Percentiles rank a stretch among this genome's conserved stretches.
phyloP scores from a whole-genome alignment of 352 stramenopile species.

The Paralagenidium karlingii region DNA sequence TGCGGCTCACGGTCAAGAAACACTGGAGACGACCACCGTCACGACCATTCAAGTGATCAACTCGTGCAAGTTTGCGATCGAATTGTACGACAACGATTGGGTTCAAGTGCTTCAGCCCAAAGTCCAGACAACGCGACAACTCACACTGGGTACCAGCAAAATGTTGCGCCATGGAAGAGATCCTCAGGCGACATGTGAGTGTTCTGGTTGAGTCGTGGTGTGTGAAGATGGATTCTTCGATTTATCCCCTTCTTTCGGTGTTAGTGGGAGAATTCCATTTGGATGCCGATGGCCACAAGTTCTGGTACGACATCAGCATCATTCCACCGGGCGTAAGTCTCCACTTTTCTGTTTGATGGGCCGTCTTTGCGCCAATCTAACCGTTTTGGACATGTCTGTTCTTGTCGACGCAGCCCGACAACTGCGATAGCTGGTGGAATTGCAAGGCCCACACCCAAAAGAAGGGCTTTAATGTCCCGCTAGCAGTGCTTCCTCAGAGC shows the following conservation, averaged over 20 bases:
- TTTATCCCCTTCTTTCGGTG: too few relatives aligned
- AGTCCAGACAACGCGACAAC: too few relatives aligned
- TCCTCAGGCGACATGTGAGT: constrained; percentile 20
- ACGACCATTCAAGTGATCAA: constrained; percentile 37
- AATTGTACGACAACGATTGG: constrained; percentile 56
- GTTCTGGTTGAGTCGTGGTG: constrained; percentile 1
- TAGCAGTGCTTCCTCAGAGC: constrained; percentile 21
- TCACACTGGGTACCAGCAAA: too few relatives aligned
- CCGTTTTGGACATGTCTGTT: background rate
- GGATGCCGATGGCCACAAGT: constrained; percentile 5
- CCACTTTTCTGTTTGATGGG: too few relatives aligned
- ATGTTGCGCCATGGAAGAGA: constrained; percentile 33
- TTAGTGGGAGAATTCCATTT: constrained; percentile 15
- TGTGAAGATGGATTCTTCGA: constrained; percentile 5
- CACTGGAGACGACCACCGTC: too few relatives aligned
- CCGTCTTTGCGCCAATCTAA: too few relatives aligned
- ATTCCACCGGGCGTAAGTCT: constrained; percentile 44
- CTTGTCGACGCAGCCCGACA: constrained; percentile 4
- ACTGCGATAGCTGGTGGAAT: constrained; percentile 14
- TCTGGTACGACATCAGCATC: constrained; percentile 51
- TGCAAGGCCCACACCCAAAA: constrained; percentile 30
- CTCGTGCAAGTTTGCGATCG: constrained; percentile 27
- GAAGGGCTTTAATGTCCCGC: constrained; percentile 39
- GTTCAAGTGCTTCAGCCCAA: too few relatives aligned
- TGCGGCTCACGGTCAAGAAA: too few relatives aligned